These are phyloP conservation scores for Colletotrichum spinosum DNA, from an alignment of 2,329 filamentous ascomycete genomes.

Conservation along the genomic window DNA sequence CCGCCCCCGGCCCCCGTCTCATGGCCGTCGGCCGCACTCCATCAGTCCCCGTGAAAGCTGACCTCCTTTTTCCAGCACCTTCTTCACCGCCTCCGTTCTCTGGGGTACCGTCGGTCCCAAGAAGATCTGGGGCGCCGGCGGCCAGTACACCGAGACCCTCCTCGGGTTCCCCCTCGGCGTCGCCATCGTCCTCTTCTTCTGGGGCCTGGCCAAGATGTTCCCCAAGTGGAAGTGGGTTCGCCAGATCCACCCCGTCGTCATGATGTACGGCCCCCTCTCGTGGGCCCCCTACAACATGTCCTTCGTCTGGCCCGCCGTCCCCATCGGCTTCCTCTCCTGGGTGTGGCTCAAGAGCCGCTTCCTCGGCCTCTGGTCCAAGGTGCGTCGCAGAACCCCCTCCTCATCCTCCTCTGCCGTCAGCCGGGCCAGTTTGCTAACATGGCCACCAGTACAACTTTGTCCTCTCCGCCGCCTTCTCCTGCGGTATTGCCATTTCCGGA, in stretches of 20 bases:
- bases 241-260: slow-evolving; percentile 56
- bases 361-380: slow-evolving; percentile 62
- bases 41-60: too few species aligned
- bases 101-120: slow-evolving; percentile 55
- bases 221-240: slow-evolving; percentile 48
- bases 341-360: slow-evolving; percentile 58
- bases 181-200: slow-evolving; percentile 49
- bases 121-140: slow-evolving; percentile 50
- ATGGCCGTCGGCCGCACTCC: too few species aligned
- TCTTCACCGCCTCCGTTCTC: slow-evolving; percentile 55
- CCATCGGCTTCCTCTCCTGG: slow-evolving; percentile 61
- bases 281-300: slow-evolving; percentile 62
- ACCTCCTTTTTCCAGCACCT: slow-evolving; percentile 40
- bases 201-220: slow-evolving; percentile 48
- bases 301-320: slow-evolving; percentile 60
- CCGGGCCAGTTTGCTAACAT: slow-evolving; percentile 10
- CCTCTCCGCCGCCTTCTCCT: slow-evolving; percentile 57
- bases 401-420: fast-evolving
- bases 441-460: slow-evolving; percentile 57
- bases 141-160: slow-evolving; percentile 50
- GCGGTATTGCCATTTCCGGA: slow-evolving; percentile 58
- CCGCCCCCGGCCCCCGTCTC: too few species aligned
- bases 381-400: slow-evolving; percentile 39
- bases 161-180: slow-evolving; percentile 55
- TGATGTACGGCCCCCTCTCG: slow-evolving; percentile 52